Base-by-base conservation (phyloP, 1,139 yeast species). In the Magnusiomyces suaveolens region DNA sequence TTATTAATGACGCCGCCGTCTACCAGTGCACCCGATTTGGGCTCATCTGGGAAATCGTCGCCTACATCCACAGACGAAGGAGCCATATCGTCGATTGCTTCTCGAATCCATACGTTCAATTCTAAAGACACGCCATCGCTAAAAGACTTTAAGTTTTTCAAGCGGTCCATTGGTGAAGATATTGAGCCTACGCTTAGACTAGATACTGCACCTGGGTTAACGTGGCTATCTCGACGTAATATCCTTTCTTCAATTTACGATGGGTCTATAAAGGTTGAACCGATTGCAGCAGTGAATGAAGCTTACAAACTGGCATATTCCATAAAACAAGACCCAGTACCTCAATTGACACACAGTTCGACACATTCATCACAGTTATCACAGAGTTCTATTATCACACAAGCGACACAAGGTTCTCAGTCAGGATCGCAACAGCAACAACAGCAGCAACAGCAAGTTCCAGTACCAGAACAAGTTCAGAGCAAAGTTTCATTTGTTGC, bases 201-300 rank as follows among this genome's bases (percentile, higher is more conserved):
- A 21, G 88, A 83, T 57, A 66, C 69, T 50, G 82, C 88, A 0
- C 81, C 84, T 1, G 83, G 82, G 12, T 67, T 83, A 54, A 75
- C 82, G 39, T 81, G 83, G 81, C 71, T 81, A 52, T 77, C 75
- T 44, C 74, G 79, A 58, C 75, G 83, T 62, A 75, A 81, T 47
- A 77, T 87, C 59, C 75, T 89, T 78, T 71, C 75, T 53, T 78
- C 83, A 39, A 76, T 90, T 60, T 76, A 85, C 46, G 96, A 89
- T 53, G 95, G 95, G 3, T 77, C 84, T 50, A 89, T 87, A 6
- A 77, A 82, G 16, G 83, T 92, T 46, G 96, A 89, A 68, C 97
- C 98, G 0, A 78, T 90, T 16, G 83, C 89, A 54, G 95, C 92
- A 0, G 78, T 85, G 41, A 88, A 87, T 63, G 96, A 88, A 66